phyloP scores from a whole-genome alignment of 2,329 filamentous ascomycete species.

The Pseudocercospora macadamiae region DNA sequence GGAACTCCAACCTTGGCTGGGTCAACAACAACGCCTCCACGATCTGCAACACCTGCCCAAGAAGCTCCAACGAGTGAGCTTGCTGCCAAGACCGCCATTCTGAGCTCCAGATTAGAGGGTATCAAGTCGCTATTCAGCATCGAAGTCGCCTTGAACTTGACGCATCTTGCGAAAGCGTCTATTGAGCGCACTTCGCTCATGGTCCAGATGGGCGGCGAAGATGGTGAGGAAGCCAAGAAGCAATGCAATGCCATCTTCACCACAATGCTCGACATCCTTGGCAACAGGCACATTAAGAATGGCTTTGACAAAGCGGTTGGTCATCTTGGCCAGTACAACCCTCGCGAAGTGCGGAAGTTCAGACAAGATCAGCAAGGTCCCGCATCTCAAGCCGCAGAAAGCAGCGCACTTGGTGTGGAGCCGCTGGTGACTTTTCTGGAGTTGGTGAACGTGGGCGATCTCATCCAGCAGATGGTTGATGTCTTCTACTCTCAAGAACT shows the following conservation, averaged over 20 bases:
- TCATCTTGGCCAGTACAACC: slow-evolving; percentile 89
- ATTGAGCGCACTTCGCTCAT: slow-evolving; percentile 85
- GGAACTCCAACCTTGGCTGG: slow-evolving; percentile 28
- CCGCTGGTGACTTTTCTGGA: slow-evolving; percentile 95
- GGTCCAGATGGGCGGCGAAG: slow-evolving; percentile 74
- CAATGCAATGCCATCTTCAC: slow-evolving; percentile 92
- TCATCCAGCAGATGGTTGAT: slow-evolving; percentile 98
- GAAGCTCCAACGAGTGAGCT: slow-evolving; percentile 87
- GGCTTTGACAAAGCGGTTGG: slow-evolving; percentile 92
- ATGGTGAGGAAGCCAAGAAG: slow-evolving; percentile 77
- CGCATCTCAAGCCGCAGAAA: slow-evolving; percentile 7
- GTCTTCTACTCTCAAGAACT: slow-evolving; percentile 98
- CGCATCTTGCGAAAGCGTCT: slow-evolving; percentile 84
- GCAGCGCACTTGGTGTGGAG: slow-evolving; percentile 64
- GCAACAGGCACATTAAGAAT: slow-evolving; percentile 82
- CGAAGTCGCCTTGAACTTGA: slow-evolving; percentile 86
- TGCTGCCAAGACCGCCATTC: slow-evolving; percentile 94
- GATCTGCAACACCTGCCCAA: slow-evolving; percentile 41
- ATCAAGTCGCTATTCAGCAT: slow-evolving; percentile 96
- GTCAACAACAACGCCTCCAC: too few species aligned
- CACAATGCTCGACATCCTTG: slow-evolving; percentile 78
- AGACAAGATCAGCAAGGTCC: slow-evolving; percentile 24
- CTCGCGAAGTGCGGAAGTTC: slow-evolving; percentile 73
- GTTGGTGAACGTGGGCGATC: slow-evolving; percentile 94
- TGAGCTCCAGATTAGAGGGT: slow-evolving; percentile 91